These are phyloP conservation scores for Lophiostoma macrostomum DNA, from an alignment of 495 filamentous ascomycete species.

Conservation along the genomic window DNA sequence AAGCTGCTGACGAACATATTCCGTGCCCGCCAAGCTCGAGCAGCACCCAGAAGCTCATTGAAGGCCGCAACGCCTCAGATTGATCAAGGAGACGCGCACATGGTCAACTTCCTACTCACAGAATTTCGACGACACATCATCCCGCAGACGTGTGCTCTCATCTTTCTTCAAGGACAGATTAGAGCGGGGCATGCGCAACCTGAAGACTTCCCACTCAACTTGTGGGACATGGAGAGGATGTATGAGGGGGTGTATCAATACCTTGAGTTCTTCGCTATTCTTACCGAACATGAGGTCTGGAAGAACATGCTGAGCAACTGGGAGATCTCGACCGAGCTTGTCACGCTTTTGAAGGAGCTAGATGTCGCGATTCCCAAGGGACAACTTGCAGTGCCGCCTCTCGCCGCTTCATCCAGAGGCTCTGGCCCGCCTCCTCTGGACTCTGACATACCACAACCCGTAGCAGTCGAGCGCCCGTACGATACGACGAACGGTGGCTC, in stretches of 20 bases:
- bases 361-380: constrained; percentile 80
- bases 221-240: constrained; percentile 95
- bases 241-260: constrained; percentile 89
- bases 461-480: constrained; percentile 41
- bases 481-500: constrained; percentile 29
- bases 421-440: constrained; percentile 3
- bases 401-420: constrained; percentile 8
- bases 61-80: constrained; percentile 6
- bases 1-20: constrained; percentile 88
- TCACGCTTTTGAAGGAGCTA: constrained; percentile 78
- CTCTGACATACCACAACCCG: constrained; percentile 18
- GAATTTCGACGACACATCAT: constrained; percentile 89
- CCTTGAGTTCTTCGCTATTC: constrained; percentile 87
- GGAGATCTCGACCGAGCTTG: constrained; percentile 80
- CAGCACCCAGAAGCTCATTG: not conserved
- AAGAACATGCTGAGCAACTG: constrained; percentile 73
- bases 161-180: constrained; percentile 89
- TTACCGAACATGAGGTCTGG: constrained; percentile 63
- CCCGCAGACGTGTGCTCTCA: constrained; percentile 86
- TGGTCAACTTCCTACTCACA: constrained; percentile 86
- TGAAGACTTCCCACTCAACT: constrained; percentile 86
- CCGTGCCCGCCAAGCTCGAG: constrained; percentile 51
- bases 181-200: constrained; percentile 61
- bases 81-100: constrained; percentile 51
- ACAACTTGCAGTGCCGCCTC: constrained; percentile 50